Evolutionary conservation across 768 basidiomycete species (phyloP), one percentile per base, ranked within the genome.

Genomic region (Calocera cornea): DNA sequence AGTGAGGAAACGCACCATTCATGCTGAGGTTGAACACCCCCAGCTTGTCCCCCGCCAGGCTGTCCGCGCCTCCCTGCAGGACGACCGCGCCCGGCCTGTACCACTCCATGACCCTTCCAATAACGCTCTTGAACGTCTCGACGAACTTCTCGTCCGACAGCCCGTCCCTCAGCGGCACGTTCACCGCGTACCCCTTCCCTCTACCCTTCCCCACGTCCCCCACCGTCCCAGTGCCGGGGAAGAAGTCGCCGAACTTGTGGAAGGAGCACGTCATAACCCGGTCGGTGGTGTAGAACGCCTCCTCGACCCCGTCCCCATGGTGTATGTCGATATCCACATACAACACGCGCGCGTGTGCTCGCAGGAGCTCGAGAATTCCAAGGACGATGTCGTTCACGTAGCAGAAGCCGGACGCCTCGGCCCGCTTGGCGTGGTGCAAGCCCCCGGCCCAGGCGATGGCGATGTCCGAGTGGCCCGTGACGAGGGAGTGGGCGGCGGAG

Each of bases 321-420:
- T 98, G 97, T 64, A 93, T 93, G 77, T 98, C 97, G 68, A 98
- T 94, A 78, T 99, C 95, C 76, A 99, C 88, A 75, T 99, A 98
- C 34, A 99, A 79, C 17, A 99, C 95, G 65, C 97, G 87, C 1
- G 90, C 72, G 68, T 81, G 80, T 66, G 81, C 84, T 71, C 94
- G 85, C n/a, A 95, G 80, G 8, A 99, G 86, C 76, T 97, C 95
- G 63, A 99, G 83, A 41, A 97, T 95, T 49, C 87, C 89, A 29
- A 98, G 86, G 0, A 97, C 94, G 75, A 97, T 99, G 76, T 95
- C 91, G 76, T 99, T 99, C 78, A 98, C 88, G 80, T 98, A 99
- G 81, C 97, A 99, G 78, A 99, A 99, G 16, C 97, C 97, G 7
- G 90, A 91, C 0, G 95, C 97, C 79, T 97, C 97, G 66, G 90